Evolutionary conservation across 129 eudicot genomes (phyloP), one percentile per base, ranked within the genome.

Genomic region (Saussurea involucrata): DNA sequence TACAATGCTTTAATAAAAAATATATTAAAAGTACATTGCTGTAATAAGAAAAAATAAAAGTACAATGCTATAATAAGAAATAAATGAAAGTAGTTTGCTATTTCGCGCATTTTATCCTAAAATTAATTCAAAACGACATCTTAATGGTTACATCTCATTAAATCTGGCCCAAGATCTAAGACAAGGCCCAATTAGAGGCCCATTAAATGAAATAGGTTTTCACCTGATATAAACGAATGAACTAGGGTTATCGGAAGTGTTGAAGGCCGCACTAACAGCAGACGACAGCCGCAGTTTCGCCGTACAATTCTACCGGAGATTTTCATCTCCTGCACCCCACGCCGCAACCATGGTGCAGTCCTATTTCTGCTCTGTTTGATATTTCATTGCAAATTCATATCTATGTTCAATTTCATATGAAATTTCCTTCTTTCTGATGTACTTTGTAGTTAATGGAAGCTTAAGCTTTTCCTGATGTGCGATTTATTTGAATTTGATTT

Each of bases 291-390:
- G 44, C 10, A 13, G 21, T 1, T n/a, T n/a, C n/a, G n/a, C 67
- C 67, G 32, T 63, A 63, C 34, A 66, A 15, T 11, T 29, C 18
- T 8, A 29, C 70, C 70, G 70, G 70, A 66, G 70, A 66, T 66
- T 66, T n/a, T 6, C 9, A 66, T 66, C 42, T 66, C 70, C 70
- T 29, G 17, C 70, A 15, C 37, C 13, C 31, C 70, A 66, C 70
- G 70, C 70, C 70, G 70, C 44, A 66, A 20, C 70, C 70, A 66
- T 66, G 70, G 70, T 66, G 20, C 37, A 66, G 7, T 29, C 31
- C n/a, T 17, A 0, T 29, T 66, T 49, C 0, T 28, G 4, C 9
- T 63, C 17, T 63, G 8, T 1, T 63, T 22, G 67, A 63, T 21
- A 24, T n/a, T n/a, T 65, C 17, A 25, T 28, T 28, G 10, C 40